Percentiles rank a stretch among this genome's conserved stretches.
phyloP scores from a whole-genome alignment of 768 basidiomycete genomes.

The Jaapia argillacea region DNA sequence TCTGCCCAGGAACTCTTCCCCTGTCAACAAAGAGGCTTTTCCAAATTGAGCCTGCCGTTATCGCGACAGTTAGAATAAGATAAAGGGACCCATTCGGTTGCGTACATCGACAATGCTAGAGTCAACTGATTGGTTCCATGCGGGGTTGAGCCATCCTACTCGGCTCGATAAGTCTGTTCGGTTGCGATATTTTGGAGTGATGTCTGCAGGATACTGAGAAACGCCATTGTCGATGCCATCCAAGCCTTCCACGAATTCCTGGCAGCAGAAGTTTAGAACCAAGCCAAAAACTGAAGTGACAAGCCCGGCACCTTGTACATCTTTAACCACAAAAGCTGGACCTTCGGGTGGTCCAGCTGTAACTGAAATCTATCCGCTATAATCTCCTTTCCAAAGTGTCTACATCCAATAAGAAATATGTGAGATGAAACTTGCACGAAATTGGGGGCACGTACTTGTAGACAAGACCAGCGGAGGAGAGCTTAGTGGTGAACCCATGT shows the following conservation, averaged over 20 bases:
- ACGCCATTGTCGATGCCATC: conserved; percentile 96
- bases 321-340: conserved; percentile 77
- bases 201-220: conserved; percentile 60
- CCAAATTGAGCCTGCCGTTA: conserved; percentile 52
- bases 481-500: conserved; percentile 76
- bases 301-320: conserved; percentile 66
- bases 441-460: conserved; percentile 66
- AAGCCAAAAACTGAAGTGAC: background rate
- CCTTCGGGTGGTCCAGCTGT: conserved; percentile 45
- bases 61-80: conserved; percentile 1
- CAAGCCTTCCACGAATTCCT: conserved; percentile 92
- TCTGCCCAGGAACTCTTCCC: conserved; percentile 73
- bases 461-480: conserved; percentile 86
- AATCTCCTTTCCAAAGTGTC: conserved; percentile 86
- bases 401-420: conserved; percentile 22
- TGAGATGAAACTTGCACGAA: background rate
- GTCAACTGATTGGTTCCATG: conserved; percentile 80
- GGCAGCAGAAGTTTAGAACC: conserved; percentile 1
- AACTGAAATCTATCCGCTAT: conserved; percentile 53
- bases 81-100: too few relatives aligned
- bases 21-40: conserved; percentile 73
- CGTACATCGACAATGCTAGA: conserved; percentile 65
- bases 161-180: conserved; percentile 81
- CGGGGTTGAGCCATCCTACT: conserved; percentile 77
- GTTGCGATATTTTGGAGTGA: conserved; percentile 61